Evolutionary conservation across 371 early-diverging fungal genomes (phyloP), one percentile per base, ranked within the genome.

Genomic region (Capillidium rhysosporum): DNA sequence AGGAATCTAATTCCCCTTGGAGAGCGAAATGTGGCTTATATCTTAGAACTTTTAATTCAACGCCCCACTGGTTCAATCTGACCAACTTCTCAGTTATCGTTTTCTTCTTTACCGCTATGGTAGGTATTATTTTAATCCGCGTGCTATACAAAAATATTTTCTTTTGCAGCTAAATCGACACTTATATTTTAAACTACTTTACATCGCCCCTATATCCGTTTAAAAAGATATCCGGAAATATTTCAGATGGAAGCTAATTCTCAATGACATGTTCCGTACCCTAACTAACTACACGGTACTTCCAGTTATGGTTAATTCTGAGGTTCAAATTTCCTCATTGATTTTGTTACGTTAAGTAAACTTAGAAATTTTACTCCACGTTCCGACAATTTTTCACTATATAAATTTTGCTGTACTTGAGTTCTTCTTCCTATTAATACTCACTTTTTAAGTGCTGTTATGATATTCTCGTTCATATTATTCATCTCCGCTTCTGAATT

Each of bases 21-120:
- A 90, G 84, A 8, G 92, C 92, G 2, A 79, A 94, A 40, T 94
- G 95, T 94, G 93, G 92, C 67, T 73, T 71, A 57, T 94, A 92
- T 63, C 57, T 96, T 53, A 69, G 81, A 52, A 76, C 81, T 14
- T 65, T 72, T 16, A 88, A 92, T 58, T 81, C 93, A n/a, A 75
- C 84, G 57, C 88, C 91, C 57, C 77, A 76, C 49, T 79, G 72
- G 78, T 76, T 67, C 69, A 81, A 82, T 47, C 67, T 93, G 58
- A 76, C 87, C 59, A 88, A 88, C 73, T 88, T 88, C n/a, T 77
- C 82, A 44, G 83, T 87, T 31, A 86, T 92, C 60, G 86, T 88
- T 8, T 63, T 89, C 1, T 84, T 93, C 72, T 70, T 96, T 61
- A 84, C 84, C 8, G 81, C 80, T 24, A 87, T 92, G 88, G 78